Evolutionary conservation across 2,329 filamentous ascomycete species (phyloP).

Genomic region (Hypoxylon sp.): DNA sequence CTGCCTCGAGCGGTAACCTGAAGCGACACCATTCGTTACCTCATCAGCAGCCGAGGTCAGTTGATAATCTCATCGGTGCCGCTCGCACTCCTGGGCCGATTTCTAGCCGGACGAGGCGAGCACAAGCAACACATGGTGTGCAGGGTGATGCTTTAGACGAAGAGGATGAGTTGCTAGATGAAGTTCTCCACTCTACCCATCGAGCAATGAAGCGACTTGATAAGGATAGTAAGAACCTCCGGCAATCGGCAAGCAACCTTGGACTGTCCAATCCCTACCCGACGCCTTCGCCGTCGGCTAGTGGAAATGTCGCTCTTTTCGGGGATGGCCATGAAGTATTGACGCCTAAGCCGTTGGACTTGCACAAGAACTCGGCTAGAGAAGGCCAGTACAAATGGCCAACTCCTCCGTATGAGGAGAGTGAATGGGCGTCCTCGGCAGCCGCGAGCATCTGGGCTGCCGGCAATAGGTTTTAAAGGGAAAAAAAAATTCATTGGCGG

Average conservation of each 20-base stretch:
- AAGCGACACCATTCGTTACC: conserved; percentile 75
- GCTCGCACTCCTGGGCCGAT: conserved; percentile 70
- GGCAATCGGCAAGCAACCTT: conserved; percentile 74
- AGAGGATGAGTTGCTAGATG: conserved; percentile 94
- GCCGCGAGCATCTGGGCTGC: conserved; percentile 84
- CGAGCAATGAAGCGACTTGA: conserved; percentile 79
- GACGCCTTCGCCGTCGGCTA: conserved; percentile 81
- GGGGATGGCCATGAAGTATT: conserved; percentile 71
- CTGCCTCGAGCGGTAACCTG: conserved; percentile 63
- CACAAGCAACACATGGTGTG: conserved; percentile 79
- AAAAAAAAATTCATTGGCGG: conserved; percentile 48
- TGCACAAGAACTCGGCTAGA: conserved; percentile 65
- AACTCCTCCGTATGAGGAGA: conserved; percentile 93
- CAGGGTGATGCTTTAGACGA: conserved; percentile 96
- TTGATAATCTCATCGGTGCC: conserved; percentile 71
- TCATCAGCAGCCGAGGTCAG: conserved; percentile 71
- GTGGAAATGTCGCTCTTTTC: conserved; percentile 80
- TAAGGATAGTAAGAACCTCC: conserved; percentile 62
- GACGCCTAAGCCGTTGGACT: conserved; percentile 77
- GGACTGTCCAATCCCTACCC: conserved; percentile 72
- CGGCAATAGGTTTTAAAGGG: conserved; percentile 69
- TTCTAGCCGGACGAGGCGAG: conserved; percentile 82
- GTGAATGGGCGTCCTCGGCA: conserved; percentile 88
- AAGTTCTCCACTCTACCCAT: conserved; percentile 82
- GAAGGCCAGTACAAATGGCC: conserved; percentile 80